These are phyloP conservation scores for Alternaria postmessia DNA, from an alignment of 2,329 filamentous ascomycete species.

Conservation along the genomic window DNA sequence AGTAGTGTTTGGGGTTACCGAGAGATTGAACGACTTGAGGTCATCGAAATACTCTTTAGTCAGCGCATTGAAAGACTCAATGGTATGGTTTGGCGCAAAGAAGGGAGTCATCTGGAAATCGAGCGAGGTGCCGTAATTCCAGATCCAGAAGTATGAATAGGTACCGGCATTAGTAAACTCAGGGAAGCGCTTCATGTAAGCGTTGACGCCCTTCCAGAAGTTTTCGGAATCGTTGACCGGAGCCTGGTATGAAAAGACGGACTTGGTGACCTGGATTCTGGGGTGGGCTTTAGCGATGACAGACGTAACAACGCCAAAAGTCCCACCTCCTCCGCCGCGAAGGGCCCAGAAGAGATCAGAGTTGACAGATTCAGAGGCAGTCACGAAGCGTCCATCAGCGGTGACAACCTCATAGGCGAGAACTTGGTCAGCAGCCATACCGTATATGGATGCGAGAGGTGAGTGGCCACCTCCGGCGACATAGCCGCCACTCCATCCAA, in stretches of 20 bases:
- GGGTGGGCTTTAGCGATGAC: conserved; percentile 29
- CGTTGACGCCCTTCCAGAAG: conserved; percentile 32
- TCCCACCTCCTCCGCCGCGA: conserved; percentile 29
- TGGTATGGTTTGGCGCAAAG: conserved; percentile 24
- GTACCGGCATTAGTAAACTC: conserved; percentile 23
- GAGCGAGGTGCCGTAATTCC: conserved; percentile 13
- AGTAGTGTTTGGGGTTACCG: conserved; percentile 22
- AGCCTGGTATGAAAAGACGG: conserved; percentile 36
- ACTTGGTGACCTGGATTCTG: conserved; percentile 28
- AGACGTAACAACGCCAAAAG: conserved; percentile 31
- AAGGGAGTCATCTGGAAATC: conserved; percentile 29
- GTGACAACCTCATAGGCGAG: conserved; percentile 37
- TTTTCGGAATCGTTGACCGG: conserved; percentile 21
- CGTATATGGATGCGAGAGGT: conserved; percentile 22
- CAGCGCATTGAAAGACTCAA: conserved; percentile 18
- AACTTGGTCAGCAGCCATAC: conserved; percentile 37
- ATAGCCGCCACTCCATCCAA: conserved; percentile 24
- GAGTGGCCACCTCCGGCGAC: conserved; percentile 36
- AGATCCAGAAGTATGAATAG: conserved; percentile 32
- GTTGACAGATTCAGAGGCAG: conserved; percentile 25
- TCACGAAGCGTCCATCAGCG: conserved; percentile 32
- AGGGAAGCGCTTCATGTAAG: conserved; percentile 24
- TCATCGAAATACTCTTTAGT: conserved; percentile 22
- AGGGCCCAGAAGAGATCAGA: conserved; percentile 29
- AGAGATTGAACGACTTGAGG: conserved; percentile 22